Conservation (phyloP, 225 moss, liverwort and hornwort species). For the Ulota crispa region DNA sequence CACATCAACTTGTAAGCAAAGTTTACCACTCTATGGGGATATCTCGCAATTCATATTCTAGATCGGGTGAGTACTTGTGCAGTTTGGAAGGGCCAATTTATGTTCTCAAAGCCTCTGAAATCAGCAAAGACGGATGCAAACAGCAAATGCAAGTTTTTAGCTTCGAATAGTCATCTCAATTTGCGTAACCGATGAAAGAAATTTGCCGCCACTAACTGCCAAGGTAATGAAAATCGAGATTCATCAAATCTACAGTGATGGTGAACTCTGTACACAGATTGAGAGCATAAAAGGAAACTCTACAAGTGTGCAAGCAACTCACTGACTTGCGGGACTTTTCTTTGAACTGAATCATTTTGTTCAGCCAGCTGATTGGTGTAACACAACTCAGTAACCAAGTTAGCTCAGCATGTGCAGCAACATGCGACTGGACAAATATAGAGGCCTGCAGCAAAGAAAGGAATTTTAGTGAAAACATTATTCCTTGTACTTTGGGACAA, state of each 20-base stretch:
- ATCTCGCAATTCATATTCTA: constrained; percentile 9
- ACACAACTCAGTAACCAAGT: constrained; percentile 97
- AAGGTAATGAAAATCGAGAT: neutral
- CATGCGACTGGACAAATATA: constrained; percentile 96
- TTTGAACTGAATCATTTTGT: constrained; percentile 99
- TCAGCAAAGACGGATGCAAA: neutral
- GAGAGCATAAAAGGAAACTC: neutral
- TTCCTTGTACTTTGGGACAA: neutral
- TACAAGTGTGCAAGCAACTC: constrained; percentile 27
- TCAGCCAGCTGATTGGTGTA: constrained; percentile 97
- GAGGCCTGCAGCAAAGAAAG: constrained; percentile 59
- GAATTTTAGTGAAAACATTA: neutral
- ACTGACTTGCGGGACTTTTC: constrained; percentile 93
- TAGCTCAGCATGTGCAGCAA: constrained; percentile 86
- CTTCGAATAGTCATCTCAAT: neutral
- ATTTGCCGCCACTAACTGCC: neutral
- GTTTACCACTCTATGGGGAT: constrained; percentile 14
- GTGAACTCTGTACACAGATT: neutral
- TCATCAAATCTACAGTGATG: neutral
- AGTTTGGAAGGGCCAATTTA: neutral
- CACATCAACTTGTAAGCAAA: constrained; percentile 31
- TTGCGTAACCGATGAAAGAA: neutral
- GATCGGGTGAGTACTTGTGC: constrained; percentile 2
- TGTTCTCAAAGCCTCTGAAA: neutral
- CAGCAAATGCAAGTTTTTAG: neutral